Evolutionary conservation across 352 stramenopile genomes (phyloP).

Genomic region (Pythium graminicola): DNA sequence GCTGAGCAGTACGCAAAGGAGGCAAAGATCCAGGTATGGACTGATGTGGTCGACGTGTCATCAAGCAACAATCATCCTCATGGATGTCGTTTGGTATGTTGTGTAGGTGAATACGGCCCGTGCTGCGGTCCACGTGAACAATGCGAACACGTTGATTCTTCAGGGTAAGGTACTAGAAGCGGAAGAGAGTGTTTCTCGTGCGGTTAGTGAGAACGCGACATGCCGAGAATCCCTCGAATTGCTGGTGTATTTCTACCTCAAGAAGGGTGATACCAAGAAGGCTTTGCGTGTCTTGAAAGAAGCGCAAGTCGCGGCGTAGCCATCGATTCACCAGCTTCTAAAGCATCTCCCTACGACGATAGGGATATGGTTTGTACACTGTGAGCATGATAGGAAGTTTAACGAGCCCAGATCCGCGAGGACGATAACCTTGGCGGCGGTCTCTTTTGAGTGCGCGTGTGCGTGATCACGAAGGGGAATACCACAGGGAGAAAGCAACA

Average conservation of each 20-base stretch:
- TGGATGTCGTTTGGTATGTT: too few relatives aligned
- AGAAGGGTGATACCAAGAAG: conserved; percentile 87
- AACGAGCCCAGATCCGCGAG: not conserved
- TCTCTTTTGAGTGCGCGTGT: conserved; percentile 9
- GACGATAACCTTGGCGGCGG: not conserved
- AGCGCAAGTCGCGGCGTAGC: conserved; percentile 48
- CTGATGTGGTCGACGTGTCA: not conserved
- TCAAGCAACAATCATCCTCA: too few relatives aligned
- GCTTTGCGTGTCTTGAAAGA: conserved; percentile 82
- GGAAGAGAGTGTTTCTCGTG: conserved; percentile 78
- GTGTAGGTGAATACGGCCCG: conserved; percentile 39
- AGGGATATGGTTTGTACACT: conserved; percentile 18
- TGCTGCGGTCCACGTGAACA: conserved; percentile 81
- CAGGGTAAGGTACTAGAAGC: conserved; percentile 66
- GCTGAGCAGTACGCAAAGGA: conserved; percentile 76
- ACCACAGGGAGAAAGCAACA: conserved; percentile 15
- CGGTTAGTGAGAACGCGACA: conserved; percentile 73
- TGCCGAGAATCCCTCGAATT: conserved; percentile 80
- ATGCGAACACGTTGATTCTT: conserved; percentile 69
- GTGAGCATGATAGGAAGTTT: conserved; percentile 25
- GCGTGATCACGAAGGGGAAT: conserved; percentile 1
- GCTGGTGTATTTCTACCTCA: conserved; percentile 83
- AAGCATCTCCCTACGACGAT: not conserved
- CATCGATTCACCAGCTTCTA: conserved; percentile 3
- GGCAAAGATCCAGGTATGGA: conserved; percentile 57